Evolutionary conservation across 208 protist species (phyloP).

Genomic region (Acanthamoeba lenticulata): DNA sequence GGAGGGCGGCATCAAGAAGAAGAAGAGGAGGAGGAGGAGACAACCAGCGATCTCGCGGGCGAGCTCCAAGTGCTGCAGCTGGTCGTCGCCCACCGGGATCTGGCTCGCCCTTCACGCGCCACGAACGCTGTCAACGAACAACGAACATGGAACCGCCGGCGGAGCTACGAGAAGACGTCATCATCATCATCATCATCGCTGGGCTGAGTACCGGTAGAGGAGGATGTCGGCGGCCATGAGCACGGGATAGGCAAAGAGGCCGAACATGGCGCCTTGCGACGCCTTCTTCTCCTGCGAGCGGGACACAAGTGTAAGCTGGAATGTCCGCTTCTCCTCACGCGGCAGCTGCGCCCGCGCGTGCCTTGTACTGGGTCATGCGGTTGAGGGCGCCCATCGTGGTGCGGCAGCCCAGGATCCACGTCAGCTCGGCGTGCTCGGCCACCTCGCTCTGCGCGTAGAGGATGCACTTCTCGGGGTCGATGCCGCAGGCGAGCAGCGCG

Average conservation of each 20-base stretch:
- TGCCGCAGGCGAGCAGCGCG: constrained; percentile 80
- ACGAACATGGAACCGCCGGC: no score
- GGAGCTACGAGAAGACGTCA: no score
- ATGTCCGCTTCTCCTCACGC: no score
- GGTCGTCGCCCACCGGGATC: constrained; percentile 85
- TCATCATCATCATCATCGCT: no score
- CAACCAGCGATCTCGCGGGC: constrained; percentile 74
- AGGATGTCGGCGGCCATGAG: constrained; percentile 86
- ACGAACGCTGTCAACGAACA: no score
- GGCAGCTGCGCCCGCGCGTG: no score
- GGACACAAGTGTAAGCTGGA: no score
- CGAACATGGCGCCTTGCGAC: constrained; percentile 56
- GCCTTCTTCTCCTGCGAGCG: constrained; percentile 66
- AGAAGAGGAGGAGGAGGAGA: no score
- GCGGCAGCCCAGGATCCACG: constrained; percentile 80
- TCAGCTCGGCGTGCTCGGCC: constrained; percentile 76
- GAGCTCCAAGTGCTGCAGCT: constrained; percentile 84
- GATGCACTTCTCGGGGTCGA: constrained; percentile 80
- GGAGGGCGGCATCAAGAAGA: no score
- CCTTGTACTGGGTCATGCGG: constrained; percentile 82
- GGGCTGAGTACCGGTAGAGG: constrained; percentile 75
- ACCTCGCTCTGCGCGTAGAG: constrained; percentile 81
- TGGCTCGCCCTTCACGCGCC: constrained; percentile 76
- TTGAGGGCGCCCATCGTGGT: constrained; percentile 71
- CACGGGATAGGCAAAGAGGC: constrained; percentile 81